A percentile compares a stretch with the other conserved stretches of the same genome.
These are phyloP conservation scores for Teratosphaeria viscida DNA, from an alignment of 2,329 filamentous ascomycete genomes.

Conservation along the genomic window DNA sequence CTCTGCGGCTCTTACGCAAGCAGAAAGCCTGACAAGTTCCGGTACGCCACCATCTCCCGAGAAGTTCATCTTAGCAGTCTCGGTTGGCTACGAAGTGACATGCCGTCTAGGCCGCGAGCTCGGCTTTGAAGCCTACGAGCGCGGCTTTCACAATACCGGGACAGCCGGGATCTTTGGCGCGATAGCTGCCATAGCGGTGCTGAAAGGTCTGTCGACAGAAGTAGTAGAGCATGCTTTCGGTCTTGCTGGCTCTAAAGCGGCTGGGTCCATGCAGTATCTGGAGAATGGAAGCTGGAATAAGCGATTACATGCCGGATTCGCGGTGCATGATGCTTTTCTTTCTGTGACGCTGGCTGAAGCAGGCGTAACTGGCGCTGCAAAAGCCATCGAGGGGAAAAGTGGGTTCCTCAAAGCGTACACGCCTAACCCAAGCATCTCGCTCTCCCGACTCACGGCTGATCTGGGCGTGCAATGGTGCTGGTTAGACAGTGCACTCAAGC, in stretches of 20 bases:
- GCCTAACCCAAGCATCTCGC: constrained; percentile 14
- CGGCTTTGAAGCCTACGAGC: constrained; percentile 24
- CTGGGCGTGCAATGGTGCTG: constrained; percentile 20
- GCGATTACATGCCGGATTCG: constrained; percentile 30
- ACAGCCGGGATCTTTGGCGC: constrained; percentile 30
- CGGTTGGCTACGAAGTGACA: constrained; percentile 26
- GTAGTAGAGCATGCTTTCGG: constrained; percentile 27
- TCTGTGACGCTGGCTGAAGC: constrained; percentile 27
- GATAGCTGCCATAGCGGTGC: constrained; percentile 23
- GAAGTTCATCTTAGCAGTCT: constrained; percentile 23
- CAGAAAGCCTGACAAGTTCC: constrained; percentile 10
- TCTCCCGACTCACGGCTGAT: constrained; percentile 10
- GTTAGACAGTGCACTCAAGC: constrained; percentile 18
- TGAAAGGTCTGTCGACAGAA: constrained; percentile 16
- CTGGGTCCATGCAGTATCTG: constrained; percentile 30
- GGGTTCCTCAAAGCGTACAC: constrained; percentile 23
- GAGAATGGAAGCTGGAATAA: constrained; percentile 32
- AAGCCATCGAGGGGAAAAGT: constrained; percentile 19
- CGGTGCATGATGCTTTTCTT: constrained; percentile 29
- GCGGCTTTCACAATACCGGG: constrained; percentile 30
- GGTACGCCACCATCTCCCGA: constrained; percentile 6
- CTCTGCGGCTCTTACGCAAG: constrained; percentile 27
- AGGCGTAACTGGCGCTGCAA: constrained; percentile 22
- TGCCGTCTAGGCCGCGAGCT: constrained; percentile 27
- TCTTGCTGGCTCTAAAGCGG: constrained; percentile 28